Conservation (phyloP, 2,329 filamentous ascomycete species). For the Botrytis medusae region DNA sequence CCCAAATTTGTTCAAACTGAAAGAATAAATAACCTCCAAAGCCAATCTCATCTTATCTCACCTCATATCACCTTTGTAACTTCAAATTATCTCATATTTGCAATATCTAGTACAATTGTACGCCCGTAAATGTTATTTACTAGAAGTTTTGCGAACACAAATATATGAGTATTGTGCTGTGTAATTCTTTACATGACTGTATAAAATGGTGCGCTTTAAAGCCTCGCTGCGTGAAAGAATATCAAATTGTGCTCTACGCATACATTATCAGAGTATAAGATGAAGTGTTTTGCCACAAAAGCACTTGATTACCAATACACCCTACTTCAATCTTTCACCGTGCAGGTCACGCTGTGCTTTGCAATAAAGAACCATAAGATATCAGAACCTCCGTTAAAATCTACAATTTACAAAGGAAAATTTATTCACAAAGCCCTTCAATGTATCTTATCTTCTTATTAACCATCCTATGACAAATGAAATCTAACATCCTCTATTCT, state of each 20-base stretch:
- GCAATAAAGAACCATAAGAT: neutral
- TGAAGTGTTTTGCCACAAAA: neutral
- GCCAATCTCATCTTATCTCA: neutral
- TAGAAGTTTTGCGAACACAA: neutral
- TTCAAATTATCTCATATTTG: neutral
- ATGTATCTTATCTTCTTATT: neutral
- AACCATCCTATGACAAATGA: slow-evolving; percentile 12
- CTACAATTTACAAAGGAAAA: slow-evolving; percentile 5
- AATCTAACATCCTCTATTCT: neutral
- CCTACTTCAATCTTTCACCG: neutral
- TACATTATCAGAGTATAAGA: neutral
- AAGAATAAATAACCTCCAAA: neutral
- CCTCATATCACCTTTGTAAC: neutral
- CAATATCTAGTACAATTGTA: neutral
- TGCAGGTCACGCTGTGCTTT: neutral
- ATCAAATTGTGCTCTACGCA: neutral
- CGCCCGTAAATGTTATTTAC: neutral
- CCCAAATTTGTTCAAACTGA: neutral
- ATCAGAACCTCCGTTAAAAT: neutral
- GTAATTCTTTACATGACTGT: neutral
- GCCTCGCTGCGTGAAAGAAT: neutral
- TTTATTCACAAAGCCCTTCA: neutral
- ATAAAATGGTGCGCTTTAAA: neutral
- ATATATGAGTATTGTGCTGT: neutral
- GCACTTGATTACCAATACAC: neutral